Evolutionary conservation across 1,284 basidiomycete species (phyloP), one percentile per base, ranked within the genome.

Genomic region (Pascua sp.): DNA sequence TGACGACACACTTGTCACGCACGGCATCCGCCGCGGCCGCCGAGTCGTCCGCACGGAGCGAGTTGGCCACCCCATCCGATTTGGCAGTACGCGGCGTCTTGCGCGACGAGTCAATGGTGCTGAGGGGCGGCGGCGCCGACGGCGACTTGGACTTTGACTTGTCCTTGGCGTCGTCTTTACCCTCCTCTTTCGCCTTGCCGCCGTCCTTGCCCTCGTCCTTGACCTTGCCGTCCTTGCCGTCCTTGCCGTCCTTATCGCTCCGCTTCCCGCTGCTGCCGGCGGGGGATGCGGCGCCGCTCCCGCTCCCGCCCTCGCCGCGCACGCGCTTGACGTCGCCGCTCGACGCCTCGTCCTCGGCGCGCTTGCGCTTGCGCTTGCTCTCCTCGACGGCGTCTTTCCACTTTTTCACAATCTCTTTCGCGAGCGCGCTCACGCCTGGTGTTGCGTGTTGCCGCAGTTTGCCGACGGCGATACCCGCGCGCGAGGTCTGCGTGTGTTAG

Each of bases 401-500:
- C 72, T 88, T 87, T 77, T 87, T 90, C 47, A 98, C 94, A 40
- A 98, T 82, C 66, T 93, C 91, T 75, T 97, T 97, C 12, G 95
- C 91, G 4, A 91, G 80, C 56, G 90, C 86, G 3, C 90, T 77
- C 4, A 98, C 85, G 17, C 84, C 82, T 67, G 88, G 87, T 16
- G 85, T 81, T 0, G 83, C 76, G 72, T 92, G 85, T 37, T 83
- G 82, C 47, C 94, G 85, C 32, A 97, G 81, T 79, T 96, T 97
- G 50, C 92, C 93, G 3, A 98, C 90, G 0, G 91, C 90, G 11
- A 96, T 81, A 58, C 94, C 94, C 5, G 90, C 90, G 79, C 90
- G 92, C 69, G 90, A 92, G 75, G 67, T 58, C 68, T 69, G 53
- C n/a, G 1, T 11, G 44, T 63, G 24, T 32, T 7, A 32, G 24